Base-by-base conservation (phyloP, 768 basidiomycete genomes). In the Floccularia luteovirens region DNA sequence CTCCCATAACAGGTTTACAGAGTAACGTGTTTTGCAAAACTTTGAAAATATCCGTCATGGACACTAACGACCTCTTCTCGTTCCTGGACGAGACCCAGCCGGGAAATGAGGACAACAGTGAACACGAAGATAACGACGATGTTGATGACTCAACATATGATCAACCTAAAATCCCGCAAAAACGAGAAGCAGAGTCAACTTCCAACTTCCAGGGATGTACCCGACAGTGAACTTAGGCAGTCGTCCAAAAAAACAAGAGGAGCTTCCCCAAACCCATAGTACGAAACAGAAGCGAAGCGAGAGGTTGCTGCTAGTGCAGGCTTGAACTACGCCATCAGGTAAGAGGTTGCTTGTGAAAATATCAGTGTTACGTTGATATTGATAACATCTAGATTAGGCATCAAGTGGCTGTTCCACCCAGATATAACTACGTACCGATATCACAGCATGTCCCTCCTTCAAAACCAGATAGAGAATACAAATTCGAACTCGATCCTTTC, bases 401-500 rank as follows among this genome's bases (percentile, higher is more conserved):
- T 56, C 87, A 96, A 80, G 96, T 99, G 27, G 92, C 92, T 5
- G 81, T 98, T 12, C 96, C 96, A 5, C 82, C 89, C 16, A 82
- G 83, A 20, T 98, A 93, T 60, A 77, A 81, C 53, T 98, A 98
- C 61, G 59, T 83, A 31, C 86, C 94, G 2, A 96, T 98, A 45
- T 79, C 86, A 13, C 74, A 88, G 54, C 92, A 99, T 58, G 74
- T 87, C 13, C 85, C 93, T 11, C 87, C 89, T 11, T 73, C 82
- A 37, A 91, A 93, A 53, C 92, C 93, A 0, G 92, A 81, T 36
- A 77, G 90, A 39, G 82, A 85, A 55, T 99, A 98, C 70, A 91
- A 91, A 47, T 99, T 99, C 68, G 85, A 81, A 33, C 74, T 99
- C 38, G 96, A 99, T 64, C 94, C 96, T 13, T 99, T 99, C 67